These are phyloP conservation scores for Backusella psychrophila DNA, from an alignment of 192 early-diverging fungal genomes.

Conservation along the genomic window DNA sequence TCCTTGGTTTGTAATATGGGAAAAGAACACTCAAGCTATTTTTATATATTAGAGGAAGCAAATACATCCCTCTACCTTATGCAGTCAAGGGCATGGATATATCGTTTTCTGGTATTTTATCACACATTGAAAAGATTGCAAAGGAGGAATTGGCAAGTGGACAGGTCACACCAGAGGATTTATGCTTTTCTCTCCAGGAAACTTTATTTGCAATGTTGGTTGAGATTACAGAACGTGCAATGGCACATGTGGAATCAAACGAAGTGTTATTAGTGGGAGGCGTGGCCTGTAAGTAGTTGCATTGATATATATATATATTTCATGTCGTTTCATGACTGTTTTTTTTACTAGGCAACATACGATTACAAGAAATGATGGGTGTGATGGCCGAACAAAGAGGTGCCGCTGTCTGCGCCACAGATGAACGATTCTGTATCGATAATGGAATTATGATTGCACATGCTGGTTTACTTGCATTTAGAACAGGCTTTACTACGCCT, in stretches of 20 bases:
- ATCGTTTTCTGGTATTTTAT: conserved; percentile 94
- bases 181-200: conserved; percentile 98
- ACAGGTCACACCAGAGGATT: conserved; percentile 73
- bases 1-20: too few species aligned
- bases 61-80: conserved; percentile 90
- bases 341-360: conserved; percentile 62
- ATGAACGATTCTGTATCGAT: conserved; percentile 98
- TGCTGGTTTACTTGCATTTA: conserved; percentile 85
- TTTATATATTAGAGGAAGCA: conserved; percentile 61
- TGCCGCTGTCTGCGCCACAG: conserved; percentile 91
- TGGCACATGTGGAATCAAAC: conserved; percentile 92
- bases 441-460: conserved; percentile 99
- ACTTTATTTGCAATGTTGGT: conserved; percentile 99
- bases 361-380: conserved; percentile 98
- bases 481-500: conserved; percentile 76
- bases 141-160: conserved; percentile 52
- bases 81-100: conserved; percentile 99
- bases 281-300: conserved; percentile 74
- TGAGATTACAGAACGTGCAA: conserved; percentile 98
- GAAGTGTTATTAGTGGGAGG: conserved; percentile 97
- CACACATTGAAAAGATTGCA: conserved; percentile 78
- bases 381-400: conserved; percentile 88
- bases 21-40: background rate
- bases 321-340: too few species aligned
- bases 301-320: too few species aligned